Conservation (phyloP, 306 rosid genomes). For the Prosopis cineraria region DNA sequence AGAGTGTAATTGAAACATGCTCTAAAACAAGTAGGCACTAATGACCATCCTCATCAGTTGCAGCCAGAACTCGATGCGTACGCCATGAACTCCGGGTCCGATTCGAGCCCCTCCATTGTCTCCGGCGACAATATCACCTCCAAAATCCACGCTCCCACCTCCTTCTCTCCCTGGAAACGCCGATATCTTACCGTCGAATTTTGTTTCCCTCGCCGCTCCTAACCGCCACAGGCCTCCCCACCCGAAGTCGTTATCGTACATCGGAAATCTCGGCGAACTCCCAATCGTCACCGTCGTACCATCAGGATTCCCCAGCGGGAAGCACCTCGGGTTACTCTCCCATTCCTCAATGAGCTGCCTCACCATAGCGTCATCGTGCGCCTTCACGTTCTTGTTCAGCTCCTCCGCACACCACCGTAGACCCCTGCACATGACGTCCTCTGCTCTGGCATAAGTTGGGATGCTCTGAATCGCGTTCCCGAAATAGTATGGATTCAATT, state of each 20-base stretch:
- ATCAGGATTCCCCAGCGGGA: constrained; percentile 84
- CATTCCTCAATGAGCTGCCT: constrained; percentile 66
- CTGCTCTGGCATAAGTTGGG: constrained; percentile 58
- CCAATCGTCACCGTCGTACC: constrained; percentile 91
- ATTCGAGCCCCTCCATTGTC: constrained; percentile 68
- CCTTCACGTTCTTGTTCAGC: constrained; percentile 68
- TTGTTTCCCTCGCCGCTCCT: constrained; percentile 81
- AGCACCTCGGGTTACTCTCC: constrained; percentile 72
- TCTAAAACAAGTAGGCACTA: no score
- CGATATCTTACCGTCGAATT: constrained; percentile 87
- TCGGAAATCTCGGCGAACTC: constrained; percentile 90
- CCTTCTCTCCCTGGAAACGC: constrained; percentile 88
- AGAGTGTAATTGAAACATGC: no score
- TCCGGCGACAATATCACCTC: constrained; percentile 82
- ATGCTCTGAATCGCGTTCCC: constrained; percentile 94
- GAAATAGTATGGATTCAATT: constrained; percentile 67
- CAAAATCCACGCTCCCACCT: constrained; percentile 71
- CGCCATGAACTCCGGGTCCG: constrained; percentile 80
- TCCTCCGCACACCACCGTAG: constrained; percentile 83
- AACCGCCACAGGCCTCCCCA: constrained; percentile 87
- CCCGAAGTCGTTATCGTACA: constrained; percentile 87
- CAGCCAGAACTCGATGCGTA: constrained; percentile 44
- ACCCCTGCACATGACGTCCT: constrained; percentile 54
- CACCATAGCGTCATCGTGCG: constrained; percentile 58
- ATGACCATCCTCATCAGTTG: not conserved